A percentile compares a stretch with the other conserved stretches of the same genome.
phyloP scores from a whole-genome alignment of 2,329 filamentous ascomycete genomes.

The Hypocrella siamensis region DNA sequence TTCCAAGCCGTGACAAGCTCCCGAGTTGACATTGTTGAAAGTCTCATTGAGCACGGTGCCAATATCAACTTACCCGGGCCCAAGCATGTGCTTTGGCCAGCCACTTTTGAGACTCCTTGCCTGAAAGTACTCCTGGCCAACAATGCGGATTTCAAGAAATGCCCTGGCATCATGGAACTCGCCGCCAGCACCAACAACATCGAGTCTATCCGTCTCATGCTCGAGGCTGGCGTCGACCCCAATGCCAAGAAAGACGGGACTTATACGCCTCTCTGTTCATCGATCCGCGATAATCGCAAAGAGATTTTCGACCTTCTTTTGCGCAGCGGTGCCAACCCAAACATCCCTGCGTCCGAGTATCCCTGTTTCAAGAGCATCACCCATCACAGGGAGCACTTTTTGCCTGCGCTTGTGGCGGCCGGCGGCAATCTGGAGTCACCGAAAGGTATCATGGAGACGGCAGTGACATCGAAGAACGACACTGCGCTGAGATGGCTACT shows the following conservation, averaged over 20 bases:
- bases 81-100: constrained; percentile 53
- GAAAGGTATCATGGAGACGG: constrained; percentile 50
- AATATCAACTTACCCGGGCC: constrained; percentile 54
- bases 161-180: constrained; percentile 48
- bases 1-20: constrained; percentile 44
- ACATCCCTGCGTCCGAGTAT: constrained; percentile 46
- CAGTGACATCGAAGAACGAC: constrained; percentile 44
- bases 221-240: constrained; percentile 42
- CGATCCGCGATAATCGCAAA: constrained; percentile 48
- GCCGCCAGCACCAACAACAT: constrained; percentile 48
- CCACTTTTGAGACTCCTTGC: constrained; percentile 41
- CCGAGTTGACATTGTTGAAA: constrained; percentile 38
- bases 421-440: constrained; percentile 43
- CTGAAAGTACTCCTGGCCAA: constrained; percentile 41
- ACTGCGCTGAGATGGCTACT: constrained; percentile 46
- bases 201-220: constrained; percentile 40
- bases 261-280: constrained; percentile 52
- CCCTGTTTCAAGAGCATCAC: constrained; percentile 55
- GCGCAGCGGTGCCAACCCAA: constrained; percentile 42
- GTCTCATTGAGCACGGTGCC: constrained; percentile 37
- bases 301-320: constrained; percentile 47
- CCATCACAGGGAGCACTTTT: constrained; percentile 44
- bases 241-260: constrained; percentile 48
- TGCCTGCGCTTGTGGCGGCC: constrained; percentile 42
- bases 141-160: constrained; percentile 44